Evolutionary conservation across 345 rosid genomes (phyloP), one percentile per base, ranked within the genome.

Genomic region (Acer negundo): DNA sequence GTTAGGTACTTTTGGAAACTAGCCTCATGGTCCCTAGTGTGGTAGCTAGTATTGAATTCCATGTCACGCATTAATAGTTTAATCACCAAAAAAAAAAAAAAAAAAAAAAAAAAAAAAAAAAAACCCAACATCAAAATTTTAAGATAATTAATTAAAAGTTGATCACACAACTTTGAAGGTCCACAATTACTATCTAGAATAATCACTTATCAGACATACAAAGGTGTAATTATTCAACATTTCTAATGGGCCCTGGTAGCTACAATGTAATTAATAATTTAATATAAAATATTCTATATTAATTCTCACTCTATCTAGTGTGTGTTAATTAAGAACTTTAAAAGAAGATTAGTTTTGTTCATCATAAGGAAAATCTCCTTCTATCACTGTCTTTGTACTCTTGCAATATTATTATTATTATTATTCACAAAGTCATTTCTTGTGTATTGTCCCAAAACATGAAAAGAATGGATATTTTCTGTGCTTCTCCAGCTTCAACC

Each of bases 401-500:
- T 46, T 46, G 49, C 49, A 46, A 46, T 10, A 46, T 42, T 42
- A 42, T 38, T 38, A 38, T 42, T 44, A 40, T 44, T 44, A 15
- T 17, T 68, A 72, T 67, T 74, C 42, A 38, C 65, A 4, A 6
- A 51, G 51, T 71, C 69, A 62, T 56, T 55, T 40, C 16, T 19
- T 53, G 47, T 19, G 44, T 16, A n/a, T 12, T 56, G 65, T 53
- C 71, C 71, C 56, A 81, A 69, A 84, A 73, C 47, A 91, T 92
- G 99, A 92, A 90, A 79, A 63, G 81, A 69, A 81, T 88, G 85
- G 94, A 93, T 84, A 15, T 95, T 64, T 86, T 95, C 85, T 91
- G 98, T 79, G 82, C 93, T 65, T 92, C 97, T 73, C 93, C 94
- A 20, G 86, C 96, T 40, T 92, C 99, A 72, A 93, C 98, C 10